phyloP scores from a whole-genome alignment of 2,329 filamentous ascomycete genomes.

The Apiospora arundinis region DNA sequence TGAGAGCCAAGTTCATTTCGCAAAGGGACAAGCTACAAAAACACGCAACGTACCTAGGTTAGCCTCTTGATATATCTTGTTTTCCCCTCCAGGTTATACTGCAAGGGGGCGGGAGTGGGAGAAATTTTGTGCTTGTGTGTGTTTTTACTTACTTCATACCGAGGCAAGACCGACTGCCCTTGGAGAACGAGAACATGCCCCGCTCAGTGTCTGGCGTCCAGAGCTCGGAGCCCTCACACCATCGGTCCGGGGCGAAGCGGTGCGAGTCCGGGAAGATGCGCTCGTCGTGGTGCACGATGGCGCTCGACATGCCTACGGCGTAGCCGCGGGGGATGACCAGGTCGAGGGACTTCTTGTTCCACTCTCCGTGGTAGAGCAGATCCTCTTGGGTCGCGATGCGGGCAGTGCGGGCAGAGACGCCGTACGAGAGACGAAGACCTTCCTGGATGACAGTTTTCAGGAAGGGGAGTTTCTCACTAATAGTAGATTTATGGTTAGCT shows the following conservation, averaged over 20 bases:
- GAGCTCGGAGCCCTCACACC: slow-evolving; percentile 41
- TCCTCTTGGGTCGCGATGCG: slow-evolving; percentile 39
- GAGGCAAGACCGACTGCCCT: slow-evolving; percentile 40
- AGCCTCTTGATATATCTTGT: not conserved
- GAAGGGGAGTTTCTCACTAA: slow-evolving; percentile 44
- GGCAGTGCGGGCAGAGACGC: slow-evolving; percentile 36
- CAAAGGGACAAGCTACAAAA: slow-evolving; percentile 33
- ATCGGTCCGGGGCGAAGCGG: slow-evolving; percentile 48
- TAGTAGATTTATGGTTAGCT: not conserved
- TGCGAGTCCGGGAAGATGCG: slow-evolving; percentile 45
- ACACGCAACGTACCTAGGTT: not conserved
- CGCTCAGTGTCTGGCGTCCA: slow-evolving; percentile 41
- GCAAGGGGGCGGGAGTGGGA: not conserved
- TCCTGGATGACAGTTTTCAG: slow-evolving; percentile 46
- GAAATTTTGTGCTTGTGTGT: not conserved
- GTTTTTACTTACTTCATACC: slow-evolving; percentile 4
- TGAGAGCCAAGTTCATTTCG: slow-evolving; percentile 33
- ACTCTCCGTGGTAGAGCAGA: slow-evolving; percentile 33
- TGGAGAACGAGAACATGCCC: slow-evolving; percentile 48
- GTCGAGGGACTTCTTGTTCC: slow-evolving; percentile 30
- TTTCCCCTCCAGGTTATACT: not conserved
- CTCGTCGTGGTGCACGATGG: slow-evolving; percentile 48
- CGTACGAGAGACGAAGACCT: slow-evolving; percentile 43
- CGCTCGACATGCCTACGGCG: slow-evolving; percentile 46
- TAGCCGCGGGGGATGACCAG: slow-evolving; percentile 42